Base-by-base conservation (phyloP, 1,139 yeast species). In the Yamadazyma spencermartinsiae region DNA sequence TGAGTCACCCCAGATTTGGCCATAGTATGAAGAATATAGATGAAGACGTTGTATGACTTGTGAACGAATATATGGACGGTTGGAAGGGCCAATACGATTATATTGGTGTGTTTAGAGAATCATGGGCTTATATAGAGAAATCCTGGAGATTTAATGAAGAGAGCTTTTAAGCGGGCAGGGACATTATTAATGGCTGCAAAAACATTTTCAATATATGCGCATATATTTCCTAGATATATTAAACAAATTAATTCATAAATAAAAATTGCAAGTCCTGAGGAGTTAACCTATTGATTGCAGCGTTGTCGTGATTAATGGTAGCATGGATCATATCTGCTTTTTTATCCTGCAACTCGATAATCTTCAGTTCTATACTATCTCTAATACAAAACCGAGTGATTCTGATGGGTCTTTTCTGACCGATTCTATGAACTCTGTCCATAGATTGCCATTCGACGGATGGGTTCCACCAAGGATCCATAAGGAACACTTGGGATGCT, bases 401-500 rank as follows among this genome's bases (percentile, higher is more conserved):
- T 46, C 86, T 76, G n/a, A 92, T 96, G 0, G 98, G 98, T 46
- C 98, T 68, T 53, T 79, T 86, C 59, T 92, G 99, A 4, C 98
- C 98, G 46, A 92, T 92, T 65, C 98, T 80, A 63, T 92, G 98
- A 16, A 92, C 97, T 63, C 99, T 80, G 61, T 94, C 99, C 67
- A 95, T 96, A 35, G 95, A 86, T 60, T 92, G 98, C 90, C 97
- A 92, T 61, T 92, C 98, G 4, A 89, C 95, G 52, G 95, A 85
- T 1, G 98, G 98, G 56, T 92, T 92, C 98, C 98, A 92, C 98
- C 98, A 92, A 19, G 98, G 98, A 54, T 92, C 98, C 72, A 92
- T 73, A 36, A 92, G 73, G 51, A 92, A 92, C 29, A 92, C 98
- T 51, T 90, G 97, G 1, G 95, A 88, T 0, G 98, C 98, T 57